Base-by-base conservation (phyloP, 176 grass and related monocot species). In the Oryza longistaminata region DNA sequence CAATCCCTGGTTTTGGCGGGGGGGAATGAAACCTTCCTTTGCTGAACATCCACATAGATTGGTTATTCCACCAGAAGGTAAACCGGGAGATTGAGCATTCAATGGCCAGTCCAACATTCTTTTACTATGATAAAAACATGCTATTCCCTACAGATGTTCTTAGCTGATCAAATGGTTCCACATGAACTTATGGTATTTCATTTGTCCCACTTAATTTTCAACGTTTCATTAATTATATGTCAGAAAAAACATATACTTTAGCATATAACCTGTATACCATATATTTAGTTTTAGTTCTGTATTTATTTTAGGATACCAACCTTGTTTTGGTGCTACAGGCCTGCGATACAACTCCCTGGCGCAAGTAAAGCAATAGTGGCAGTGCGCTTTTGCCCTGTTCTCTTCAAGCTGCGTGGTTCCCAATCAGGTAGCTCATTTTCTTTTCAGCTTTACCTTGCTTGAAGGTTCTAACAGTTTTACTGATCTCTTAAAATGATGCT, bases 281-380 rank as follows among this genome's bases (percentile, higher is more conserved):
- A 74, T 66, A 68, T 71, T 45, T 58, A 78, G 22, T 76, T 71
- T 45, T 58, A 78, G 22, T 76, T 71, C 19, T 27, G 45, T 61
- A 82, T 39, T 71, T 72, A 62, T 68, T 27, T 70, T 83, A 79
- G 26, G 26, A 42, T 73, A 69, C 40, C 68, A 7, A 78, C 21
- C 84, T 70, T 88, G 40, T 71, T 71, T 85, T 82, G 29, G 35
- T 72, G 31, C 43, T 85, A 73, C 89, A 99, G 96, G 88, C 96
- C 96, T 84, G 85, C 90, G 0, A 53, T 99, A 74, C 93, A 96
- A 92, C 88, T 99, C 35, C 91, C 96, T 75, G 91, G 91, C 15
- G 87, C 96, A 43, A 96, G 71, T 91, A 99, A 96, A 92, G 90
- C 96, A 27, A 94, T 89, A 81, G 93, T 99, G 58, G 93, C 91